Conservation (phyloP, 73 alveolate genomes). For the Tetrahymena elliotti region DNA sequence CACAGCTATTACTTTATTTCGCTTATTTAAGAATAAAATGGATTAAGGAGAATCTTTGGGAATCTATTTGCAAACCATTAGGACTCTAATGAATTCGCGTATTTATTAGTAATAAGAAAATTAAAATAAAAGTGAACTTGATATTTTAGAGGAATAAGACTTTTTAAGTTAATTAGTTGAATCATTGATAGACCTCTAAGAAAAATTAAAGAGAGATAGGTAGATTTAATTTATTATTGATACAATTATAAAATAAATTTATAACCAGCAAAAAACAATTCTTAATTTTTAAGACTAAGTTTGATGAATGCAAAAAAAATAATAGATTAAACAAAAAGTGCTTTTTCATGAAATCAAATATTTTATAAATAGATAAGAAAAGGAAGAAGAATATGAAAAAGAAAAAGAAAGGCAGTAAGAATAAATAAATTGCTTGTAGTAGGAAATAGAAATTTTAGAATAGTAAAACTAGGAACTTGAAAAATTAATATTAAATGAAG, state of each 20-base stretch:
- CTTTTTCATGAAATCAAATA: background rate
- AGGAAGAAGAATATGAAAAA: background rate
- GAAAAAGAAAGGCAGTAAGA: background rate
- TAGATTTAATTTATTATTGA: background rate
- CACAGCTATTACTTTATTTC: background rate
- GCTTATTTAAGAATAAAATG: background rate
- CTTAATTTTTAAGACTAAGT: background rate
- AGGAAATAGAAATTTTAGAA: background rate
- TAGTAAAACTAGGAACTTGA: background rate
- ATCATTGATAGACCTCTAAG: background rate
- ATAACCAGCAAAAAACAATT: too few relatives aligned
- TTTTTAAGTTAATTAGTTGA: background rate
- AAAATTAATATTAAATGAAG: background rate
- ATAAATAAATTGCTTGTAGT: background rate
- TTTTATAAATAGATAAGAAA: background rate
- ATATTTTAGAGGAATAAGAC: background rate
- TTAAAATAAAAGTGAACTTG: background rate
- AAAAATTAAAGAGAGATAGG: background rate
- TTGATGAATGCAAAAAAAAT: background rate
- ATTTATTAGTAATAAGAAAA: background rate
- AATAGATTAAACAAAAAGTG: background rate
- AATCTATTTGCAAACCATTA: background rate
- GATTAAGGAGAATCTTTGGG: background rate
- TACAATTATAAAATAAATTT: too few relatives aligned
- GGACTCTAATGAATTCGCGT: background rate